phyloP scores from a whole-genome alignment of 2,329 filamentous ascomycete genomes.

The Sclerotiophoma versabilis region DNA sequence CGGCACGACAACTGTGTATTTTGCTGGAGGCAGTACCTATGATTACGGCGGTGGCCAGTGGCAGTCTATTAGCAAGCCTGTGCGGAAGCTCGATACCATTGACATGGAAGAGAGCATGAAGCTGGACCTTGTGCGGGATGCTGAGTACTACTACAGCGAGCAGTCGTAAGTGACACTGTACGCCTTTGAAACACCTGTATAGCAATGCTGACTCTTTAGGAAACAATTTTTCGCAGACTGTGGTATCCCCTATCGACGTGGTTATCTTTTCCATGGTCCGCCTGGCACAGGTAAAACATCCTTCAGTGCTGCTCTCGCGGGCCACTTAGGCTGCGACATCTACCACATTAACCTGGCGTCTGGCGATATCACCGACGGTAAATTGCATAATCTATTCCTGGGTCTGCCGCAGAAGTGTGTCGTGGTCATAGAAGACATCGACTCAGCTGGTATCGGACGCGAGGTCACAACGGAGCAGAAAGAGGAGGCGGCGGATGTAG shows the following conservation, averaged over 20 bases:
- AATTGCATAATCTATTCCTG: constrained; percentile 41
- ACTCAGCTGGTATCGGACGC: constrained; percentile 44
- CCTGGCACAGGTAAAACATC: constrained; percentile 53
- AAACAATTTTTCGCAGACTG: constrained; percentile 44
- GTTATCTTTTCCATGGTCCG: constrained; percentile 52
- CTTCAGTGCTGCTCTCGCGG: constrained; percentile 48
- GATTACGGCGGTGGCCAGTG: constrained; percentile 23
- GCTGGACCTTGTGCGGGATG: constrained; percentile 42
- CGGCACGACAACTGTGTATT: constrained; percentile 37
- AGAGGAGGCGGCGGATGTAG: background rate
- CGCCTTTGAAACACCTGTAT: background rate
- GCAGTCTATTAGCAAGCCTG: constrained; percentile 34
- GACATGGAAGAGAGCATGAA: constrained; percentile 42
- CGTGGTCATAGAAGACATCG: constrained; percentile 53
- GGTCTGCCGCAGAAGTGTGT: constrained; percentile 48
- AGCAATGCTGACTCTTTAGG: background rate
- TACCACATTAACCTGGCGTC: constrained; percentile 48
- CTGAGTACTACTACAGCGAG: constrained; percentile 48
- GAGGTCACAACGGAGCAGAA: constrained; percentile 14
- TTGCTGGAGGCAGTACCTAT: constrained; percentile 22
- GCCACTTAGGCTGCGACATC: constrained; percentile 48
- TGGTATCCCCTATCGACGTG: constrained; percentile 45
- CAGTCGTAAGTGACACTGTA: constrained; percentile 20
- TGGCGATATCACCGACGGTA: constrained; percentile 37
- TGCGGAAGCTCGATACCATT: constrained; percentile 39